Conservation (phyloP, 164 flowering plant genomes). For the Stephania cephalantha region DNA sequence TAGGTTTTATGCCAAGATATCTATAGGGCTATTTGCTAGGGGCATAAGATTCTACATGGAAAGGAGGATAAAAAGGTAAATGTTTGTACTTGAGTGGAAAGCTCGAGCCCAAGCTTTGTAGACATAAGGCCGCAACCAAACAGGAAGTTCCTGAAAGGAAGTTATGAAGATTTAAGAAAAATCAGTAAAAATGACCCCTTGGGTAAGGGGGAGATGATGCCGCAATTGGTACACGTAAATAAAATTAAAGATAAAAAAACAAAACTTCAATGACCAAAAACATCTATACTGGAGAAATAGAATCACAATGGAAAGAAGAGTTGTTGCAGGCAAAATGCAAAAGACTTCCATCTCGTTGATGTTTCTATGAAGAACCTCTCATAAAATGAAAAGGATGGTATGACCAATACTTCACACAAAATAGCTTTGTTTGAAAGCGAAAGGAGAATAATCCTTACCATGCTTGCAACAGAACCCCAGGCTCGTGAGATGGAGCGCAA, state of each 20-base stretch:
- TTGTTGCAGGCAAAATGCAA: neutral
- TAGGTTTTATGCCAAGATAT: neutral
- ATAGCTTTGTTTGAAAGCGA: neutral
- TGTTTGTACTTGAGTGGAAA: constrained; percentile 77
- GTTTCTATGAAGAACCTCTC: neutral
- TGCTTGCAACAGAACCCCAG: constrained; percentile 69
- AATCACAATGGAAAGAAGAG: neutral
- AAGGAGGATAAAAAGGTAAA: neutral
- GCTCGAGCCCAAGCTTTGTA: constrained; percentile 94
- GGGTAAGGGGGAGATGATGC: no score
- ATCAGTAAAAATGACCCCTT: neutral
- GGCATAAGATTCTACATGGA: neutral
- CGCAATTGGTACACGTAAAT: no score
- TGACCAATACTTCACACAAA: neutral
- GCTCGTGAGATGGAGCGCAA: constrained; percentile 80
- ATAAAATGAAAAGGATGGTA: neutral
- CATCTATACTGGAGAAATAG: neutral
- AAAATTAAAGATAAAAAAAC: no score
- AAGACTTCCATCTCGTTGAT: neutral
- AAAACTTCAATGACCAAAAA: neutral
- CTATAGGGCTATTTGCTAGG: neutral
- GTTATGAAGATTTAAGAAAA: neutral
- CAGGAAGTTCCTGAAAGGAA: constrained; percentile 60
- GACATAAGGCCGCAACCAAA: constrained; percentile 68
- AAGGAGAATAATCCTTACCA: constrained; percentile 44